Evolutionary conservation across 495 filamentous ascomycete genomes (phyloP).

Genomic region (Amphirosellinia nigrospora): DNA sequence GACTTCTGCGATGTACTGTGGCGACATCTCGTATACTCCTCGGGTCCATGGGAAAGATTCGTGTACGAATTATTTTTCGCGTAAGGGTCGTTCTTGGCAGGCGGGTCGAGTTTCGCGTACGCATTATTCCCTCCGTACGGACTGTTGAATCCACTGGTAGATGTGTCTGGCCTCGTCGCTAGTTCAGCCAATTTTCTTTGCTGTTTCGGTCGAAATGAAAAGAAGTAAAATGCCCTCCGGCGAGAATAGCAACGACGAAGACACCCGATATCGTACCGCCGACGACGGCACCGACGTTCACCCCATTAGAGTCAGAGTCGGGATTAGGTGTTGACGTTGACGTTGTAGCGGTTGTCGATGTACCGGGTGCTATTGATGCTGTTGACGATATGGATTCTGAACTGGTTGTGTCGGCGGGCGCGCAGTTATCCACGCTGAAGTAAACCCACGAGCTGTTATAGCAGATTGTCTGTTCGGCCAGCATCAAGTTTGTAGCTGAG

Average conservation of each 20-base stretch:
- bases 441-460: slow-evolving; percentile 16
- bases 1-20: slow-evolving; percentile 21
- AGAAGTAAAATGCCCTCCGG: slow-evolving; percentile 14
- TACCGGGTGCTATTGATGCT: not conserved
- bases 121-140: not conserved
- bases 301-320: not conserved
- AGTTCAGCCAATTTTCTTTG: slow-evolving; percentile 5
- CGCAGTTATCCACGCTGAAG: slow-evolving; percentile 20
- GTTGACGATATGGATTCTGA: not conserved
- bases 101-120: not conserved
- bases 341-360: slow-evolving; percentile 9
- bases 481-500: not conserved
- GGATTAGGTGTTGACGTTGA: not conserved
- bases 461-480: not conserved
- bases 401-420: not conserved
- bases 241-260: not conserved
- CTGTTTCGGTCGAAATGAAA: slow-evolving; percentile 15
- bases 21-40: slow-evolving; percentile 20
- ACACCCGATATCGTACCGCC: slow-evolving; percentile 18
- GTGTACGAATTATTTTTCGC: not conserved
- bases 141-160: not conserved
- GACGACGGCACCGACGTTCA: slow-evolving; percentile 14
- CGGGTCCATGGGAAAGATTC: not conserved
- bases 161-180: not conserved
- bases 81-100: not conserved